phyloP scores from a whole-genome alignment of 441 rosid species.

The Gossypium gossypioides region DNA sequence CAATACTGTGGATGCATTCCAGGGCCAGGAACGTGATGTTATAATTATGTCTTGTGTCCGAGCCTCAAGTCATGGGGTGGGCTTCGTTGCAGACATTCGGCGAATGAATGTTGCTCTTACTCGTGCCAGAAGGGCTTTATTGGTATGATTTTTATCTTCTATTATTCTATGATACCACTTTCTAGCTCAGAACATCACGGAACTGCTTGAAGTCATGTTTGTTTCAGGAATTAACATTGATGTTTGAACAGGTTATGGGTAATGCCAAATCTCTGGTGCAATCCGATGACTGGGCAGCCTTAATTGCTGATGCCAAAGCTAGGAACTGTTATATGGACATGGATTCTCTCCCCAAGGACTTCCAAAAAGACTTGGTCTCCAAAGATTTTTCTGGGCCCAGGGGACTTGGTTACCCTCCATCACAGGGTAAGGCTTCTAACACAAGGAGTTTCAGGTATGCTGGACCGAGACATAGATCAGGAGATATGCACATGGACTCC shows the following conservation, averaged over 20 bases:
- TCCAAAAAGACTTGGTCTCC: conserved; percentile 16
- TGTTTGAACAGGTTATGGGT: conserved; percentile 74
- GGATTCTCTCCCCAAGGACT: conserved; percentile 82
- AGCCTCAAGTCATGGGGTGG: conserved; percentile 89
- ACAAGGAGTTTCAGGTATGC: conserved; percentile 50
- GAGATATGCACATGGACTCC: conserved; percentile 48
- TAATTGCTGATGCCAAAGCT: conserved; percentile 73
- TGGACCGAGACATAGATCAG: conserved; percentile 59
- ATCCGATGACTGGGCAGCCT: conserved; percentile 92
- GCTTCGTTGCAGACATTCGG: conserved; percentile 91
- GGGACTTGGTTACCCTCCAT: conserved; percentile 31
- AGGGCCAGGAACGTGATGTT: conserved; percentile 98
- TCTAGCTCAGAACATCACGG: background rate
- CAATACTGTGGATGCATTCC: conserved; percentile 96
- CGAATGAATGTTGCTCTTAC: conserved; percentile 99
- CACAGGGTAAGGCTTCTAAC: conserved; percentile 48
- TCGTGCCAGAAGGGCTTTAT: conserved; percentile 88
- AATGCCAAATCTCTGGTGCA: conserved; percentile 74
- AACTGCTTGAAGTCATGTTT: background rate
- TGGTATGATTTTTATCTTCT: conserved; percentile 42
- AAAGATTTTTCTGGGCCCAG: conserved; percentile 29
- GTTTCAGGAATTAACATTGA: background rate
- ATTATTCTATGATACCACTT: background rate
- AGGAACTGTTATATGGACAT: conserved; percentile 87
- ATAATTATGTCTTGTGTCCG: conserved; percentile 99